Base-by-base conservation (phyloP, 129 eudicot species). In the Chrysanthemum lavandulifolium region DNA sequence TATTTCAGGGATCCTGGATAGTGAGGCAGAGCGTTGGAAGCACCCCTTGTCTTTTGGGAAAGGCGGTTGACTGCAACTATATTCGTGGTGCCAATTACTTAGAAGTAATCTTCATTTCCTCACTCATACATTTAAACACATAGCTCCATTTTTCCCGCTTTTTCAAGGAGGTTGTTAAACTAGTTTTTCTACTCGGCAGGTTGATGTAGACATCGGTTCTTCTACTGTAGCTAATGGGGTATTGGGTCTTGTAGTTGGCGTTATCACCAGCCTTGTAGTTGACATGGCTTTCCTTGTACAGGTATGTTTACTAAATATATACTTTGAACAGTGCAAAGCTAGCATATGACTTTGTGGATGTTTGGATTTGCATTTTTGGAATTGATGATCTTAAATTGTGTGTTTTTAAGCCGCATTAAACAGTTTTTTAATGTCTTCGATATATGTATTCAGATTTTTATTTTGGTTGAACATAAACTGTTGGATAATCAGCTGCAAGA, bases 161-260 rank as follows among this genome's bases (percentile, higher is more conserved):
- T 53, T 19, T 50, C 40, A 19, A 33, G 16, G 23, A 68, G 43
- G 14, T 49, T 69, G 65, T 47, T 56, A 74, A 62, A 45, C 52
- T 43, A 61, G 31, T 80, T 18, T 29, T 81, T 14, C 21, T 8
- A 69, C 66, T 72, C 27, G 79, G 80, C 72, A 94, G 99, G 80
- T 94, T 83, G 99, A 94, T 75, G 89, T 90, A 18, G 99, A 94
- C 74, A 94, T 94, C 76, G 99, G 99, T 76, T 94, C 99, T 45
- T 94, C 99, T 75, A 90, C 99, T 45, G 99, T 94, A 76, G 99
- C 99, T 68, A 94, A 94, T 83, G 99, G 99, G 36, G 99, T 94
- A 57, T 78, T 94, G 88, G 99, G 99, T 59, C 99, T 94, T 81
- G 99, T 94, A 23, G 70, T 90, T 70, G 99, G 99, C 29, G 99